These are phyloP conservation scores for Fennellomyces sp. DNA, from an alignment of 371 early-diverging fungal species.

Conservation along the genomic window DNA sequence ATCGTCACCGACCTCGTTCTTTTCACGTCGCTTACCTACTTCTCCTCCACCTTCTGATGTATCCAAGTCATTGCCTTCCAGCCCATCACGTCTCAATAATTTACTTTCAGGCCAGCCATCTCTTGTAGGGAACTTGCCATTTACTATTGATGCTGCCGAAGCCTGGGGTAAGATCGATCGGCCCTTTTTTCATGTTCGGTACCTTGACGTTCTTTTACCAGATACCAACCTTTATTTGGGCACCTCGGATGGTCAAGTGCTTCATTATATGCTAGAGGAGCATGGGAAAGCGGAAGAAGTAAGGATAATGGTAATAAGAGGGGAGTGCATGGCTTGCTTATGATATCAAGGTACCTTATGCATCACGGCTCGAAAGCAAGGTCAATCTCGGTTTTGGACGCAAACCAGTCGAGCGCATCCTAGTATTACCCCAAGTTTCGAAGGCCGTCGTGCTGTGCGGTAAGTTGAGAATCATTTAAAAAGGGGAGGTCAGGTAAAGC, in stretches of 20 bases:
- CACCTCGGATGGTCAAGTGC: constrained; percentile 72
- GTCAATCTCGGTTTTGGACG: constrained; percentile 63
- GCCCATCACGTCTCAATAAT: constrained; percentile 22
- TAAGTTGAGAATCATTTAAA: constrained; percentile 25
- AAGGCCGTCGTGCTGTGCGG: constrained; percentile 75
- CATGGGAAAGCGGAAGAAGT: constrained; percentile 38
- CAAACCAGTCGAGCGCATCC: constrained; percentile 67
- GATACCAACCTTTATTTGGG: constrained; percentile 74
- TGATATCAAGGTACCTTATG: constrained; percentile 35
- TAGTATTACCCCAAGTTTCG: constrained; percentile 72
- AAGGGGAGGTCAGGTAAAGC: background rate
- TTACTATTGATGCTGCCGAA: constrained; percentile 52
- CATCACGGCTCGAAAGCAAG: constrained; percentile 51
- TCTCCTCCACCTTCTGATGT: constrained; percentile 29
- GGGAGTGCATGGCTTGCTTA: background rate
- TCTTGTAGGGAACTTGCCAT: constrained; percentile 4
- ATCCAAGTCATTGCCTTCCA: constrained; percentile 16
- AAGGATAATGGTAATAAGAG: constrained; percentile 5
- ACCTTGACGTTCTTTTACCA: constrained; percentile 20
- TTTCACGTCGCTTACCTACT: constrained; percentile 34
- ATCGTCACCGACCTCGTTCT: constrained; percentile 21
- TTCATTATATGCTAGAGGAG: constrained; percentile 66
- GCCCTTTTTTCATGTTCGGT: background rate
- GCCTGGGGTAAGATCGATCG: constrained; percentile 55
- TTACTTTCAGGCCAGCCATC: constrained; percentile 20